Base-by-base conservation (phyloP, 164 flowering plant genomes). In the Chimonanthus praecox region DNA sequence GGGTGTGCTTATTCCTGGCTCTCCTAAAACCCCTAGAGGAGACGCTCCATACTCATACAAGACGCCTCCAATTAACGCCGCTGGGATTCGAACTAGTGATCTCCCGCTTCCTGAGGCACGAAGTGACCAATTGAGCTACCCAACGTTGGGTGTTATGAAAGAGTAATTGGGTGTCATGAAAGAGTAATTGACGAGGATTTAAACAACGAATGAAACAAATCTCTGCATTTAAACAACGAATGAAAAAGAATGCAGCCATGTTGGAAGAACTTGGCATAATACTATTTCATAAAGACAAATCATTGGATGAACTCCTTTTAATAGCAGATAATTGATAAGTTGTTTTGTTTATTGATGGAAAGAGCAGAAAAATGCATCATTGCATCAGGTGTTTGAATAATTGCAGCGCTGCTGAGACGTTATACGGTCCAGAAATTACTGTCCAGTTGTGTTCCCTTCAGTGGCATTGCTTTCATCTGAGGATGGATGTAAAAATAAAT, bases 391-490 rank as follows among this genome's bases (percentile, higher is more conserved):
- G 33, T 64, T 43, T 7, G 67, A 33, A 64, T 64, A 43, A 64
- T 64, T 7, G 47, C 44, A 46, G 68, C 16, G 6, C n/a, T 11
- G 49, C 47, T 33, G 68, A 45, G 45, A 66, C 45, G 0, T 44
- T 33, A 44, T 33, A 6, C 68, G 43, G 0, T 11, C 66, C 50
- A 63, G 67, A 66, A 61, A 54, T 72, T 63, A 58, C 20, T 68
- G 20, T 1, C 65, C 64, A n/a, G 72, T 73, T 69, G 80, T 88
- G 89, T 77, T 78, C 75, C 88, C 87, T 72, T 91, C 88, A 71
- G 91, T 83, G 60, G 68, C 84, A 20, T 72, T 72, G 48, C 88
- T 90, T 78, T 85, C 94, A 67, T 77, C 87, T 7, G 60, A 43
- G 45, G 15, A 62, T 45, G 45, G 13, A 13, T 15, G n/a, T 11